These are phyloP conservation scores for Endocladia muricata DNA, from an alignment of 31 red algal species.

Conservation along the genomic window DNA sequence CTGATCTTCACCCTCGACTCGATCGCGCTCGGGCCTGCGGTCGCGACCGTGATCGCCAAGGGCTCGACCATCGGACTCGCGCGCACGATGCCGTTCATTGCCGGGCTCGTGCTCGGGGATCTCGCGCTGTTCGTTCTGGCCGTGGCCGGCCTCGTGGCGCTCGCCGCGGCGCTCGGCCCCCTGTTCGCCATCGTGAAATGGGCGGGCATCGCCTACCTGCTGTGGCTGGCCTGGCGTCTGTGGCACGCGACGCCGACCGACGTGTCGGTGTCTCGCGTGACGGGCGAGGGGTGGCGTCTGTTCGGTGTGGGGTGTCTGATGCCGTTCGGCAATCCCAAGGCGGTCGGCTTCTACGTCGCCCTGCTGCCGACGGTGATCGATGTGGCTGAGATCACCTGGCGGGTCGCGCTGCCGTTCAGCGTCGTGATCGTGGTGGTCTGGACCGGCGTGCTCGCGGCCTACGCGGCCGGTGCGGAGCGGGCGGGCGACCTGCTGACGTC, in stretches of 20 bases:
- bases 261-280: not conserved
- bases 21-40: conserved; percentile 1
- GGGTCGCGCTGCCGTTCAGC: not conserved
- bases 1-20: not conserved
- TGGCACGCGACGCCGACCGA: not conserved
- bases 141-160: too few relatives aligned
- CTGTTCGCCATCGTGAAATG: too few relatives aligned
- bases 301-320: not conserved
- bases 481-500: not conserved
- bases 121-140: too few relatives aligned
- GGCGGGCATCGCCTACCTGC: not conserved
- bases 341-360: not conserved
- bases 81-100: not conserved
- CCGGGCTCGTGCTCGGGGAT: not conserved
- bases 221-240: not conserved
- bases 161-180: too few relatives aligned
- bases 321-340: not conserved
- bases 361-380: not conserved
- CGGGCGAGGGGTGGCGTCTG: not conserved
- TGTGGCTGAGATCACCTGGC: not conserved
- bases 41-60: not conserved
- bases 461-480: not conserved
- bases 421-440: not conserved
- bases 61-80: not conserved
- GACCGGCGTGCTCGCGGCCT: not conserved